These are phyloP conservation scores for Yarrowia divulgata DNA, from an alignment of 805 yeast genomes.

Conservation along the genomic window DNA sequence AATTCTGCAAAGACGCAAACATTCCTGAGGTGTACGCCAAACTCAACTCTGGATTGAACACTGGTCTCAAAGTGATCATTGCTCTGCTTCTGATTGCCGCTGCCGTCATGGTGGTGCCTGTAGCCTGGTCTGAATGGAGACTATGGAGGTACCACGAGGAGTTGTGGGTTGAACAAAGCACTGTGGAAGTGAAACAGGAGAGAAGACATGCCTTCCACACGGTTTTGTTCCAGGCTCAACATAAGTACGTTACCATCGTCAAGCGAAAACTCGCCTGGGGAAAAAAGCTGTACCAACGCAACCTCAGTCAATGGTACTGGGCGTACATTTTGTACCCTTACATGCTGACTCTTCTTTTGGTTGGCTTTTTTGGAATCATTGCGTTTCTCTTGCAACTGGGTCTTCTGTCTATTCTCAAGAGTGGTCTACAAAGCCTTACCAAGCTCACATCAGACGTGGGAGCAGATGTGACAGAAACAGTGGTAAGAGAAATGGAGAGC, in stretches of 20 bases:
- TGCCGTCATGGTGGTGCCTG: background rate
- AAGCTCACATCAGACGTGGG: slow-evolving; percentile 4
- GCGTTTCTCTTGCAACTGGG: slow-evolving; percentile 3
- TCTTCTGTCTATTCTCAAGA: slow-evolving; percentile 1
- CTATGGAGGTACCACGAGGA: slow-evolving; percentile 25
- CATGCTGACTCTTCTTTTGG: slow-evolving; percentile 35
- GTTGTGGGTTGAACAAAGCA: slow-evolving; percentile 14
- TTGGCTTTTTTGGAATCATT: background rate
- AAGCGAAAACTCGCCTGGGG: slow-evolving; percentile 45
- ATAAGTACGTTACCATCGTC: slow-evolving; percentile 49
- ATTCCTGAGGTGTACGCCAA: slow-evolving; percentile 4
- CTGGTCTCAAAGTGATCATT: slow-evolving; percentile 14
- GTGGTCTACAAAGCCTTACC: slow-evolving; percentile 1
- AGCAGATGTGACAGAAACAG: slow-evolving; percentile 11
- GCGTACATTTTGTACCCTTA: slow-evolving; percentile 13
- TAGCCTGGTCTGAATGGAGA: slow-evolving; percentile 20
- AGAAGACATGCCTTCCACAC: slow-evolving; percentile 4
- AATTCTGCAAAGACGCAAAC: slow-evolving; percentile 12
- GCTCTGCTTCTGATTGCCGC: background rate
- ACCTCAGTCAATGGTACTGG: slow-evolving; percentile 30
- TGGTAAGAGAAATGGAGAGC: slow-evolving; percentile 17
- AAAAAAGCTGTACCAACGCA: background rate
- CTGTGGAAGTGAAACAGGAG: background rate
- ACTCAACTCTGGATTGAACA: slow-evolving; percentile 2
- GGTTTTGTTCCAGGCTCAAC: background rate